These are phyloP conservation scores for Lotus japonicus DNA, from an alignment of 306 rosid genomes.

Conservation along the genomic window DNA sequence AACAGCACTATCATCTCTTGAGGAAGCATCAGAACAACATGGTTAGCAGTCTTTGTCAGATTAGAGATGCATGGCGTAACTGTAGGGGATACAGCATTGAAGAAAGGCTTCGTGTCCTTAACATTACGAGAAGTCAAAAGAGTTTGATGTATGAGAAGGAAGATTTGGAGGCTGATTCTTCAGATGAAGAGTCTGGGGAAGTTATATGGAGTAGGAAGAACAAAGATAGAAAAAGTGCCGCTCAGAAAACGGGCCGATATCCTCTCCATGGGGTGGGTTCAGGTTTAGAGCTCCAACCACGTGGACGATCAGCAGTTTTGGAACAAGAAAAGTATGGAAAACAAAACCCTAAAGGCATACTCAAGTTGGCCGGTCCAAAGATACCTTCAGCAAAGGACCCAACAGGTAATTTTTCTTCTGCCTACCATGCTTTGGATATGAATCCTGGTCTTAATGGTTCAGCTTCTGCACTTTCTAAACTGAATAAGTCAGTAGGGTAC, in stretches of 20 bases:
- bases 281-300: slow-evolving; percentile 40
- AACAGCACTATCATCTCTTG: slow-evolving; percentile 77
- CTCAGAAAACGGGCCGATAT: slow-evolving; percentile 37
- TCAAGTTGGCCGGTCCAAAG: slow-evolving; percentile 65
- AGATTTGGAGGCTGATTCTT: slow-evolving; percentile 57
- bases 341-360: slow-evolving; percentile 68
- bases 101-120: slow-evolving; percentile 85
- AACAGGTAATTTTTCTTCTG: slow-evolving; percentile 30
- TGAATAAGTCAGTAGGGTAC: slow-evolving; percentile 38
- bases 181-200: slow-evolving; percentile 70
- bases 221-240: slow-evolving; percentile 48
- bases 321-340: slow-evolving; percentile 55
- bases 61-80: slow-evolving; percentile 92
- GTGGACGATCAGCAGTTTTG: slow-evolving; percentile 23
- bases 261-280: slow-evolving; percentile 47
- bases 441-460: slow-evolving; percentile 54
- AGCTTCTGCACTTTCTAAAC: slow-evolving; percentile 41
- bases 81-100: slow-evolving; percentile 89
- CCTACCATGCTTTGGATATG: slow-evolving; percentile 49
- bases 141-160: slow-evolving; percentile 90
- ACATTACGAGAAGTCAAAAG: slow-evolving; percentile 77
- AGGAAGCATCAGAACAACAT: slow-evolving; percentile 86
- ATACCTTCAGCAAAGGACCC: slow-evolving; percentile 42
- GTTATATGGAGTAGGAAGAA: slow-evolving; percentile 45
- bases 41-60: slow-evolving; percentile 87